Percentiles rank a stretch among this genome's conserved stretches.
phyloP scores from a whole-genome alignment of 176 grass and related monocot genomes.

The Lolium multiflorum region DNA sequence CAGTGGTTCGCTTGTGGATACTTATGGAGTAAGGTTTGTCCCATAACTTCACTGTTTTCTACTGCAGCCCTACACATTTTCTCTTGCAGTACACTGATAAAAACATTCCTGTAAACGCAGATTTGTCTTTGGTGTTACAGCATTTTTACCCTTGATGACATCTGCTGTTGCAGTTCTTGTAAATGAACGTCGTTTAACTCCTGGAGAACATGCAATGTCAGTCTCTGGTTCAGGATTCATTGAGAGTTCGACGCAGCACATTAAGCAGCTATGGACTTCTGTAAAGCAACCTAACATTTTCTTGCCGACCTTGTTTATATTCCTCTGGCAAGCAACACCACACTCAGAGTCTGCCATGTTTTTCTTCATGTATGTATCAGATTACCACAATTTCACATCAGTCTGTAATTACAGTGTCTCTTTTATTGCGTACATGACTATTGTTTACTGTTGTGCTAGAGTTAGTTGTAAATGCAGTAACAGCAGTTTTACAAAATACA shows the following conservation, averaged over 20 bases:
- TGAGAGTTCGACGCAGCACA: conserved; percentile 80
- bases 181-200: conserved; percentile 68
- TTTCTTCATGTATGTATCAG: conserved; percentile 87
- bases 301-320: conserved; percentile 93
- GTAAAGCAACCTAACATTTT: conserved; percentile 95
- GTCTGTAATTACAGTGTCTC: conserved; percentile 8
- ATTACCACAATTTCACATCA: conserved; percentile 5
- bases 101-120: conserved; percentile 57
- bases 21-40: conserved; percentile 95
- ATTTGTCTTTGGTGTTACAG: conserved; percentile 99
- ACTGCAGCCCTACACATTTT: conserved; percentile 23
- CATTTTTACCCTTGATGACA: conserved; percentile 97
- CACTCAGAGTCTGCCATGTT: conserved; percentile 98
- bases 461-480: conserved; percentile 39
- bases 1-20: conserved; percentile 90
- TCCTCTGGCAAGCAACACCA: conserved; percentile 98
- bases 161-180: conserved; percentile 98
- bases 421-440: conserved; percentile 20
- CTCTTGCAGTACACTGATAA: conserved; percentile 47
- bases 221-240: conserved; percentile 69
- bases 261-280: conserved; percentile 88
- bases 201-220: conserved; percentile 54
- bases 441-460: conserved; percentile 17
- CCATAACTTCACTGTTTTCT: conserved; percentile 28
- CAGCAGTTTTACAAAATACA: conserved; percentile 10